A percentile compares a stretch with the other conserved stretches of the same genome.
phyloP scores from a whole-genome alignment of 1,139 yeast species.

The Saccharomyces hybrid region DNA sequence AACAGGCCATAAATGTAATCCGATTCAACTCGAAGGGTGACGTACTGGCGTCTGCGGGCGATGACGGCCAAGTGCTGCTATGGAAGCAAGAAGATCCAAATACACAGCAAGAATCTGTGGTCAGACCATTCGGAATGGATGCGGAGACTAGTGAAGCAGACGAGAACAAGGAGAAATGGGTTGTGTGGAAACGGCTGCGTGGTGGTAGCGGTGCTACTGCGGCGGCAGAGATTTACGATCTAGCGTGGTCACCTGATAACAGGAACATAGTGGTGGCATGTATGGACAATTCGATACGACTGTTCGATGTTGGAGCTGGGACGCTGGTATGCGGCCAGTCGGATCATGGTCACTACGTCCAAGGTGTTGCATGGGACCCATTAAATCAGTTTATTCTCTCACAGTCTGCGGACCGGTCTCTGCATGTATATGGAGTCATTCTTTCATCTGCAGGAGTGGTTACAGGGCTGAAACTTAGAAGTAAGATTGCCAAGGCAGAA shows the following conservation, averaged over 20 bases:
- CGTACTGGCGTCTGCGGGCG: conserved; percentile 82
- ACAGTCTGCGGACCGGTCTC: conserved; percentile 83
- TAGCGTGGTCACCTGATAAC: conserved; percentile 87
- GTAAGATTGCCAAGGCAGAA: conserved; percentile 26
- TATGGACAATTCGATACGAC: conserved; percentile 77
- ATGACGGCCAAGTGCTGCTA: conserved; percentile 78
- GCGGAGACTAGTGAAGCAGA: conserved; percentile 29
- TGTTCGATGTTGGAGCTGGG: conserved; percentile 55
- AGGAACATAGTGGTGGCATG: conserved; percentile 75
- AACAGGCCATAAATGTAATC: conserved; percentile 90
- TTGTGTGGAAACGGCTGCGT: conserved; percentile 23
- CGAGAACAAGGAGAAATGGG: conserved; percentile 69
- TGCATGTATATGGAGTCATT: conserved; percentile 47
- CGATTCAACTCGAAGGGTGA: conserved; percentile 63
- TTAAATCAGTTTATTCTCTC: conserved; percentile 66
- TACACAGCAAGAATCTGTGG: conserved; percentile 48
- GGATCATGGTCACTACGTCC: conserved; percentile 84
- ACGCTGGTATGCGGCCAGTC: conserved; percentile 53
- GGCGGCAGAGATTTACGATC: conserved; percentile 70
- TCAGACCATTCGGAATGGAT: conserved; percentile 29
- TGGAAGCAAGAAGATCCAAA: conserved; percentile 61
- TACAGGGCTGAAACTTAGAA: conserved; percentile 20
- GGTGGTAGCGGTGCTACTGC: neutral
- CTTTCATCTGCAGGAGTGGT: neutral
- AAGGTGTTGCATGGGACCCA: conserved; percentile 97